Evolutionary conservation across 352 stramenopile species (phyloP), one percentile per base, ranked within the genome.

Genomic region (Phytophthora tentaculata): DNA sequence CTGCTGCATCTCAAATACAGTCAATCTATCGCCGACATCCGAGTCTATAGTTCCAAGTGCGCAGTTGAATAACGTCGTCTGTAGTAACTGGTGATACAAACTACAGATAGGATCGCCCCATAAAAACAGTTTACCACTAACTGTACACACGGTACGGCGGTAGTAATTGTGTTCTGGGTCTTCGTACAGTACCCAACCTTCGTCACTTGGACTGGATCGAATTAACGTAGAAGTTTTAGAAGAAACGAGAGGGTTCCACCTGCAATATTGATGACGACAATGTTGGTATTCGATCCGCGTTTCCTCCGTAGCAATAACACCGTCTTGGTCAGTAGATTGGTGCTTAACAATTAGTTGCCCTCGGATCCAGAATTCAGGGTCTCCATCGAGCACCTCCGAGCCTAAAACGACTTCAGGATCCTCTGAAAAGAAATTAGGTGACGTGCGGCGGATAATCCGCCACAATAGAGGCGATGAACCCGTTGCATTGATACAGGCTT

Each of bases 91-190:
- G 61, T 92, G 82, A 35, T 89, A 89, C 55, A 87, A 37, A 28
- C 84, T 89, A 64, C 80, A 89, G 32, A 91, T 56, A 9, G 65
- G 71, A 47, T 91, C 75, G 20, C 77, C 72, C 82, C 81, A 91
- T 12, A 82, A 45, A 37, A 74, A 74, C 22, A 72, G n/a, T 17
- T 71, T 74, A 43, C 72, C 68, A 35, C 50, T 65, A 13, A 79
- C 59, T 3, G 49, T 71, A 9, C 66, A 73, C 23, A 75, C 20
- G 29, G 67, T 78, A 17, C 55, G 49, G 22, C 61, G 61, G 44
- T 71, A 71, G 51, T 71, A 74, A 35, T 71, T 74, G 24, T 67
- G 29, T 35, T 13, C 49, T 14, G 61, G 32, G n/a, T 74, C 55
- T 35, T 71, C 61, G 29, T 74, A 59, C 17, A 61, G 20, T 19